A percentile compares a stretch with the other conserved stretches of the same genome.
Evolutionary conservation across 2,329 filamentous ascomycete genomes (phyloP).

Genomic region (Exserohilum rostratum): DNA sequence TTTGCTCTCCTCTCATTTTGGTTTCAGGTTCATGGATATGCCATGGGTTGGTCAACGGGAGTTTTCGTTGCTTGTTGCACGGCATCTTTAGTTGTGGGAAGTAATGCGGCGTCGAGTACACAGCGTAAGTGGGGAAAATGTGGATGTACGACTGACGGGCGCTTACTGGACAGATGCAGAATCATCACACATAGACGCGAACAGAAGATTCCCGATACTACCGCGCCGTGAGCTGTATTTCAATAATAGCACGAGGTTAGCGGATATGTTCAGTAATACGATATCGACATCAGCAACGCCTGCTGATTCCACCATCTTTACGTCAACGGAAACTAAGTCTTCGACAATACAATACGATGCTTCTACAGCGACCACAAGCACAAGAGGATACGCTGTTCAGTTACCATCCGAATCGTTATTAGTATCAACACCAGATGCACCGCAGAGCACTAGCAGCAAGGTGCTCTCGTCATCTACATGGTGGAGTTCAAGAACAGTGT

Average conservation of each 20-base stretch:
- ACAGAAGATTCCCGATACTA: slow-evolving; percentile 7
- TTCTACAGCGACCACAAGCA: too few relatives aligned
- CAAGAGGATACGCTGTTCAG: too few relatives aligned
- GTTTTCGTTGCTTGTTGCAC: slow-evolving; percentile 24
- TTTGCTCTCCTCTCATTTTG: slow-evolving; percentile 24
- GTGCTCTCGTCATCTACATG: not conserved
- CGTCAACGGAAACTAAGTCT: not conserved
- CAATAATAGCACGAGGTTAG: slow-evolving; percentile 12
- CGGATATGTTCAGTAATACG: not conserved
- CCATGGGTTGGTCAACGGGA: slow-evolving; percentile 45
- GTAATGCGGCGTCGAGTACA: not conserved
- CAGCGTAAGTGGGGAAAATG: slow-evolving; percentile 1
- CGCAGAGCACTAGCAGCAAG: not conserved
- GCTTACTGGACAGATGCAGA: not conserved
- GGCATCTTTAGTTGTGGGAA: slow-evolving; percentile 4
- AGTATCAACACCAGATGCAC: not conserved
- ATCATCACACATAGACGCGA: not conserved
- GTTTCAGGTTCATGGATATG: slow-evolving; percentile 38
- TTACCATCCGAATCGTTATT: not conserved
- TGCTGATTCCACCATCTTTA: not conserved
- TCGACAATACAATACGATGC: not conserved
- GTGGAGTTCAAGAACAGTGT: not conserved
- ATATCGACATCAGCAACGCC: not conserved
- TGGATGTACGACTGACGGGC: not conserved
- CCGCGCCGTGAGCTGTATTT: slow-evolving; percentile 9